Conservation (phyloP, 1,284 basidiomycete genomes). For the Cutaneotrichosporon mucoides region DNA sequence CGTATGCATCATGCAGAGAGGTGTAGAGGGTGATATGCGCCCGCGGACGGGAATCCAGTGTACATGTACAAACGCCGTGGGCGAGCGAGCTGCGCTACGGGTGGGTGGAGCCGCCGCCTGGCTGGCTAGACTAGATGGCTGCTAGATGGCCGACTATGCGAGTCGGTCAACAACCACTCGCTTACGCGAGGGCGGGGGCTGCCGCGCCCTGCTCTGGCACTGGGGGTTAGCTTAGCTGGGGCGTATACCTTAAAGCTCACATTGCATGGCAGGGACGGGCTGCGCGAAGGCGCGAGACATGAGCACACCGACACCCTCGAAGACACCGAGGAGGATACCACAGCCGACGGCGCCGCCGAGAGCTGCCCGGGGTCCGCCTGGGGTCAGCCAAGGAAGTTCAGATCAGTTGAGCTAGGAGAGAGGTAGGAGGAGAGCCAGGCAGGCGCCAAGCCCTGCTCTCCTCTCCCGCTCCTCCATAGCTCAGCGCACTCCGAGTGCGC, state of each 20-base stretch:
- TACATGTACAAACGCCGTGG: conserved; percentile 6
- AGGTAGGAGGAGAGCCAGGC: too few relatives aligned
- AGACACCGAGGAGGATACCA: conserved; percentile 93
- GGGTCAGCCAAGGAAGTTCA: too few relatives aligned
- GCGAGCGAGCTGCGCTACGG: not conserved
- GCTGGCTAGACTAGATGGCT: too few relatives aligned
- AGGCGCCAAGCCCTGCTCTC: too few relatives aligned
- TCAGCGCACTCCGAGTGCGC: not conserved
- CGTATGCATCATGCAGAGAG: conserved; percentile 7
- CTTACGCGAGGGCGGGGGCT: conserved; percentile 28
- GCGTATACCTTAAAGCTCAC: too few relatives aligned
- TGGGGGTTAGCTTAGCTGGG: too few relatives aligned
- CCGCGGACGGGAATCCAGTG: not conserved
- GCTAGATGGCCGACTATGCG: too few relatives aligned
- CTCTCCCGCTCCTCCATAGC: too few relatives aligned
- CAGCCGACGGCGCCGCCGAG: conserved; percentile 89
- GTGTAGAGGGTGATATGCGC: not conserved
- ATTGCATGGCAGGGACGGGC: conserved; percentile 47
- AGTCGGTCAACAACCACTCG: not conserved
- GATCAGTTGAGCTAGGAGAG: too few relatives aligned
- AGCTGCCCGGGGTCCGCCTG: conserved; percentile 87
- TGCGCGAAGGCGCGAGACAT: conserved; percentile 48
- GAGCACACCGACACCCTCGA: conserved; percentile 58
- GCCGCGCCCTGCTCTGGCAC: conserved; percentile 34
- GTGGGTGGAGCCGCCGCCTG: too few relatives aligned